Conservation (phyloP, 352 stramenopile genomes). For the Phytophthora multivora region DNA sequence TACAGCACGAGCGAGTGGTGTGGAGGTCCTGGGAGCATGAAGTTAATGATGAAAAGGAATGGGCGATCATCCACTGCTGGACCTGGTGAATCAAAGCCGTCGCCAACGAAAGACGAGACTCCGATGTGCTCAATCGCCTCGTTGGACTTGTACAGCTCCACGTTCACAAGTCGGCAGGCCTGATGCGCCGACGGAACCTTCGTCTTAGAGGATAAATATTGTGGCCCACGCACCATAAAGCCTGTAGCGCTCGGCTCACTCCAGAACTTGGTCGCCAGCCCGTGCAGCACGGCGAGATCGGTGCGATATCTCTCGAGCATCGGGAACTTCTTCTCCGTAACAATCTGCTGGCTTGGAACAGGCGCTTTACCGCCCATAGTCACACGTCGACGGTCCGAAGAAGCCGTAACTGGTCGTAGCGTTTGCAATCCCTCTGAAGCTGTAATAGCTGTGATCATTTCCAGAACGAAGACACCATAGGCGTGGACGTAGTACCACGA, state of each 20-base stretch:
- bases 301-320: conserved; percentile 72
- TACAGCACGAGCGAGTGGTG: conserved; percentile 80
- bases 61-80: conserved; percentile 33
- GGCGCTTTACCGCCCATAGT: conserved; percentile 22
- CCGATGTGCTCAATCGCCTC: conserved; percentile 69
- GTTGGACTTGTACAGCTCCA: conserved; percentile 66
- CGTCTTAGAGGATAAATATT: conserved; percentile 64
- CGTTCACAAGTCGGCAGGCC: conserved; percentile 64
- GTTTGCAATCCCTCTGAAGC: conserved; percentile 28
- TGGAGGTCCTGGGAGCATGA: conserved; percentile 74
- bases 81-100: conserved; percentile 35
- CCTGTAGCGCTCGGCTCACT: conserved; percentile 70
- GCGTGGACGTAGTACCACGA: conserved; percentile 82
- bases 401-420: conserved; percentile 30
- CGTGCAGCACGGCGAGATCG: conserved; percentile 55
- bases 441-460: conserved; percentile 76
- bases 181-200: conserved; percentile 71
- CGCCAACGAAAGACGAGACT: conserved; percentile 64
- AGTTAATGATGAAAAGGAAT: conserved; percentile 84
- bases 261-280: conserved; percentile 78
- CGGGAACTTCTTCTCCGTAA: conserved; percentile 62
- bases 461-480: conserved; percentile 73
- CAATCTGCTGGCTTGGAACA: conserved; percentile 52
- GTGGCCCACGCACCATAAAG: conserved; percentile 69
- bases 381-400: conserved; percentile 12